Conservation (phyloP, 768 basidiomycete species). For the Lentinus brumalis region DNA sequence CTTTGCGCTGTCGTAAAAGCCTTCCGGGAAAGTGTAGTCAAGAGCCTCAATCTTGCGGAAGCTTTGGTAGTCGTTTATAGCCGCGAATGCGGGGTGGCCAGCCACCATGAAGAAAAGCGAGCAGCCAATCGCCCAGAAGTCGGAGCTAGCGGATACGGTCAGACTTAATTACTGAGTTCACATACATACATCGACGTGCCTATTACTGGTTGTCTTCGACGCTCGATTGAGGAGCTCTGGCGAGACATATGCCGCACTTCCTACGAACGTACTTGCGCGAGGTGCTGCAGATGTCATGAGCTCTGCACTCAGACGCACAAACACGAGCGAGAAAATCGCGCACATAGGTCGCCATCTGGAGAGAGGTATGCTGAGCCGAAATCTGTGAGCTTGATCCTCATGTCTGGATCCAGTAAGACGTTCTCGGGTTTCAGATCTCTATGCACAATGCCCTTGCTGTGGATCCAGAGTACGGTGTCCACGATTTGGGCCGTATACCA, state of each 20-base stretch:
- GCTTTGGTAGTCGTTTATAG: conserved; percentile 21
- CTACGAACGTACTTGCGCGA: conserved; percentile 15
- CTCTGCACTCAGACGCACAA: neutral
- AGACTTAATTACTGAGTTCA: neutral
- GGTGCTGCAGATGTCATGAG: conserved; percentile 1
- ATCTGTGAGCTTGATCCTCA: conserved; percentile 11
- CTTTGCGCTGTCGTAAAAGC: conserved; percentile 13
- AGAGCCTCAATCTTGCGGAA: conserved; percentile 20
- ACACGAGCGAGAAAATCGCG: neutral
- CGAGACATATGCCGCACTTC: conserved; percentile 19
- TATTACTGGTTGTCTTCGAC: conserved; percentile 15
- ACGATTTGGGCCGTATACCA: conserved; percentile 18
- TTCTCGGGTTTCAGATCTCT: conserved; percentile 18
- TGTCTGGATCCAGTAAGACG: conserved; percentile 9
- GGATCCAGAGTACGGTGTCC: conserved; percentile 16
- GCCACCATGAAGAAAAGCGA: conserved; percentile 13
- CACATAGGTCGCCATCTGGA: conserved; percentile 16
- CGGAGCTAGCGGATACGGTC: conserved; percentile 2
- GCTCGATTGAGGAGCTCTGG: conserved; percentile 15
- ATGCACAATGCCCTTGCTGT: conserved; percentile 17
- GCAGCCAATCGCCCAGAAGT: conserved; percentile 18
- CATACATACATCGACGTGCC: neutral
- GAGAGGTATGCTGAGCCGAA: conserved; percentile 17
- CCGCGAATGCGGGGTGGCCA: conserved; percentile 9
- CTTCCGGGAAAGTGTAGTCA: conserved; percentile 13